A percentile compares a stretch with the other conserved stretches of the same genome.
Conservation (phyloP, 1,139 yeast species). For the Yamadazyma taylorii region DNA sequence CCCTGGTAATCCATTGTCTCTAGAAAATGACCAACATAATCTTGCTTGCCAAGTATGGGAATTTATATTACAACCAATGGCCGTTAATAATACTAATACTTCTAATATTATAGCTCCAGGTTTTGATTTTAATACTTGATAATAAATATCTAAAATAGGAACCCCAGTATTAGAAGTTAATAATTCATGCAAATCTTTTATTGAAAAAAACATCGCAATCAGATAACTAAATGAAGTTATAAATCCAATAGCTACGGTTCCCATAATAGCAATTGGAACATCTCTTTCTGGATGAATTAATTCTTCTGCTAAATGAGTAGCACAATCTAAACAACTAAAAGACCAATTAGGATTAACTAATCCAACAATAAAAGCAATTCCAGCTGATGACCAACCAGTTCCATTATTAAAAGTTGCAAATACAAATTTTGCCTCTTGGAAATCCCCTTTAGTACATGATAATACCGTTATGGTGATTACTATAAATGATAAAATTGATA, state of each 20-base stretch:
- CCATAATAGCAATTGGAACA: constrained; percentile 62
- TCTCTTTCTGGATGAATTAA: constrained; percentile 56
- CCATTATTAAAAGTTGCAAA: constrained; percentile 59
- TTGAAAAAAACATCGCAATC: constrained; percentile 63
- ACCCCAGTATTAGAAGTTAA: constrained; percentile 53
- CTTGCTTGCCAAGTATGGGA: constrained; percentile 79
- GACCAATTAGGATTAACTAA: constrained; percentile 70
- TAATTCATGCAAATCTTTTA: constrained; percentile 49
- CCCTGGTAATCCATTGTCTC: constrained; percentile 54
- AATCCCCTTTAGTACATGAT: constrained; percentile 46
- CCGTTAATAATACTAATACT: constrained; percentile 56
- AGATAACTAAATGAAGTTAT: constrained; percentile 59
- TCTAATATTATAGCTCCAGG: constrained; percentile 64
- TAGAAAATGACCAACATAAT: constrained; percentile 74
- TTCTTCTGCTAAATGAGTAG: constrained; percentile 72
- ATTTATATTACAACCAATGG: constrained; percentile 68
- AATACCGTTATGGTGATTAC: constrained; percentile 58
- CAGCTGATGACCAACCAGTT: constrained; percentile 65
- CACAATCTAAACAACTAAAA: constrained; percentile 67
- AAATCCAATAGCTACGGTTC: constrained; percentile 67
- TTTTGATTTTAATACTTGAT: constrained; percentile 55
- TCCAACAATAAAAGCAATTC: constrained; percentile 65
- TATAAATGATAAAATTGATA: constrained; percentile 52
- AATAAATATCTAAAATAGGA: constrained; percentile 61
- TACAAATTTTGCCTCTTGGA: constrained; percentile 57